phyloP scores from a whole-genome alignment of 2,329 filamentous ascomycete species.

The Paecilomyces fulvus region DNA sequence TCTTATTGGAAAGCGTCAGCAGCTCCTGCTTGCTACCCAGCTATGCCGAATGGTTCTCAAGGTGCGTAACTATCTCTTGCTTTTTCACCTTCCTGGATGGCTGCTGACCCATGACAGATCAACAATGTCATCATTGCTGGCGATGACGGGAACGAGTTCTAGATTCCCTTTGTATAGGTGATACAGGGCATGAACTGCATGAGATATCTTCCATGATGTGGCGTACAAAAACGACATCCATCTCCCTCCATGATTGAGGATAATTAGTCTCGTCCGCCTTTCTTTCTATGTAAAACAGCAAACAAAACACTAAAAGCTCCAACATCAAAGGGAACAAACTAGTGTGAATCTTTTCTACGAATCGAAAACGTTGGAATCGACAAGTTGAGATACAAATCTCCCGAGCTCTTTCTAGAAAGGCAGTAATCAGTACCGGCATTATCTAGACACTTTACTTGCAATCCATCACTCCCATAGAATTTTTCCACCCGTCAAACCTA shows the following conservation, averaged over 20 bases:
- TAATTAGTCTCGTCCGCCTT: not conserved
- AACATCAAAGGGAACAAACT: not conserved
- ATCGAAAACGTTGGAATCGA: not conserved
- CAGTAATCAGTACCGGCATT: not conserved
- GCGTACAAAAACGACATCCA: not conserved
- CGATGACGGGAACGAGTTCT: constrained; percentile 80
- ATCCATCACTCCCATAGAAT: too few relatives aligned
- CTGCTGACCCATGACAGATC: constrained; percentile 35
- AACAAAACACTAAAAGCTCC: not conserved
- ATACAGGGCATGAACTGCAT: not conserved
- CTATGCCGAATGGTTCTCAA: constrained; percentile 97
- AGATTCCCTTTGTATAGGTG: constrained; percentile 26
- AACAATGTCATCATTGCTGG: constrained; percentile 95
- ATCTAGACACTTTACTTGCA: too few relatives aligned
- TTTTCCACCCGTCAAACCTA: too few relatives aligned
- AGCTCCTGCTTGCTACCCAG: constrained; percentile 92
- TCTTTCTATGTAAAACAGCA: not conserved
- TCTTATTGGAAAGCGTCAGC: constrained; percentile 94
- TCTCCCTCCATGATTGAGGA: not conserved
- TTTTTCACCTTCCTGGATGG: constrained; percentile 9
- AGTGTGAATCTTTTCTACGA: not conserved
- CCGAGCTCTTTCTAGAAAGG: not conserved
- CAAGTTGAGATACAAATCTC: not conserved
- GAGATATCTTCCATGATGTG: not conserved
- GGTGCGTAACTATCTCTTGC: constrained; percentile 38